These are phyloP conservation scores for Trichoderma sp. DNA, from an alignment of 2,329 filamentous ascomycete genomes.

Conservation along the genomic window DNA sequence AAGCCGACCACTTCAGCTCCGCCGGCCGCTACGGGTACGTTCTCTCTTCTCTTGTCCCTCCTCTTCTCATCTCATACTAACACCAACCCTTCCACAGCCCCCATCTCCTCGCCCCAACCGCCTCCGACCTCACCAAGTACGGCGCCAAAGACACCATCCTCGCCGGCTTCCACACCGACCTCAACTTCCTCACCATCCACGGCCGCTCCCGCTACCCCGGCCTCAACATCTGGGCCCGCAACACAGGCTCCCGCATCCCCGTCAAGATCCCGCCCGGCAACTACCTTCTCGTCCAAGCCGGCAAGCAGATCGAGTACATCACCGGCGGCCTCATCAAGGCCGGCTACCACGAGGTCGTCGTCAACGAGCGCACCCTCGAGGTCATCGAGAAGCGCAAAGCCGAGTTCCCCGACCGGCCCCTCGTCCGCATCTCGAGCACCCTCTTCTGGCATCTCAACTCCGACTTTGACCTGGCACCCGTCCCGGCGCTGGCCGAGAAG, in stretches of 20 bases:
- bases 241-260: slow-evolving; percentile 57
- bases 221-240: slow-evolving; percentile 61
- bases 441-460: slow-evolving; percentile 60
- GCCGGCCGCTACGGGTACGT: slow-evolving; percentile 54
- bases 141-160: slow-evolving; percentile 55
- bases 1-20: slow-evolving; percentile 50
- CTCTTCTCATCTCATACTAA: neutral
- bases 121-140: slow-evolving; percentile 55
- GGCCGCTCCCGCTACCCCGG: slow-evolving; percentile 61
- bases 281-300: slow-evolving; percentile 59
- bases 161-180: slow-evolving; percentile 62
- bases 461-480: slow-evolving; percentile 53
- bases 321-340: slow-evolving; percentile 61
- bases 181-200: slow-evolving; percentile 64
- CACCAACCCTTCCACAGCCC: slow-evolving; percentile 38
- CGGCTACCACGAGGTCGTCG: slow-evolving; percentile 60
- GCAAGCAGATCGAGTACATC: slow-evolving; percentile 61
- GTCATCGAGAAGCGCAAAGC: slow-evolving; percentile 43
- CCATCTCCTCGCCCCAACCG: slow-evolving; percentile 59
- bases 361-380: slow-evolving; percentile 51
- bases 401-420: slow-evolving; percentile 47
- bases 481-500: slow-evolving; percentile 45
- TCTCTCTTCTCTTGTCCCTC: neutral
- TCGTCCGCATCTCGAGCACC: slow-evolving; percentile 57
- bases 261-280: slow-evolving; percentile 58